Conservation (phyloP, 2,329 filamentous ascomycete species). For the Fusarium multiceps region DNA sequence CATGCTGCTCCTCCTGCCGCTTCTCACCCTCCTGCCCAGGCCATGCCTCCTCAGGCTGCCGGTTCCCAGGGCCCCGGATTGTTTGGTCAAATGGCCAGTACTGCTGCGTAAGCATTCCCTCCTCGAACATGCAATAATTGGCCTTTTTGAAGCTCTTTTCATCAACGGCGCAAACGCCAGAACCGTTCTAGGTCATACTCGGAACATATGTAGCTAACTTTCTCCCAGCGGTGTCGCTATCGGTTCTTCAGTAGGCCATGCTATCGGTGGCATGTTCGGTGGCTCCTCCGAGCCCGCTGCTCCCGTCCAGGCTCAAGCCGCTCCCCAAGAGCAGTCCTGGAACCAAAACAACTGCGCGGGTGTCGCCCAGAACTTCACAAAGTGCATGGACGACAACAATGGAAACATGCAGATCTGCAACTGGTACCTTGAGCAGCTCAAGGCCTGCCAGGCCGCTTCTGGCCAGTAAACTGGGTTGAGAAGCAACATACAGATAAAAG, state of each 20-base stretch:
- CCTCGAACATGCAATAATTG: not conserved
- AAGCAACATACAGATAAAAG: conserved; percentile 10
- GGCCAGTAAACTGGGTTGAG: conserved; percentile 65
- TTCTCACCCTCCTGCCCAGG: conserved; percentile 36
- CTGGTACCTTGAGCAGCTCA: conserved; percentile 98
- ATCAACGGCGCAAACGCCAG: conserved; percentile 13
- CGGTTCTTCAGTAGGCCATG: conserved; percentile 94
- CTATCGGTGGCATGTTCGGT: conserved; percentile 90
- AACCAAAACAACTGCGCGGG: conserved; percentile 75
- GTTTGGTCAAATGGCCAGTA: conserved; percentile 97
- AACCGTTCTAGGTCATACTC: conserved; percentile 3
- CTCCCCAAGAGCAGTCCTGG: conserved; percentile 64
- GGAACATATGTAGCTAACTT: conserved; percentile 36
- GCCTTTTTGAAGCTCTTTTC: not conserved
- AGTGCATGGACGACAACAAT: conserved; percentile 95
- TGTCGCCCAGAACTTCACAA: conserved; percentile 87
- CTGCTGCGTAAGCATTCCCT: conserved; percentile 86
- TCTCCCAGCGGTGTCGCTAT: conserved; percentile 87
- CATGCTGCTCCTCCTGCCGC: conserved; percentile 66
- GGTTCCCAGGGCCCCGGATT: conserved; percentile 80
- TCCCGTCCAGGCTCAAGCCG: conserved; percentile 60
- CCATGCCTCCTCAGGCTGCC: conserved; percentile 45
- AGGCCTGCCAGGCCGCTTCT: conserved; percentile 84
- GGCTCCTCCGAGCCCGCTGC: conserved; percentile 67
- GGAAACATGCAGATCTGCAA: conserved; percentile 96